Evolutionary conservation across 306 rosid species (phyloP).

Genomic region (Pyrus communis): DNA sequence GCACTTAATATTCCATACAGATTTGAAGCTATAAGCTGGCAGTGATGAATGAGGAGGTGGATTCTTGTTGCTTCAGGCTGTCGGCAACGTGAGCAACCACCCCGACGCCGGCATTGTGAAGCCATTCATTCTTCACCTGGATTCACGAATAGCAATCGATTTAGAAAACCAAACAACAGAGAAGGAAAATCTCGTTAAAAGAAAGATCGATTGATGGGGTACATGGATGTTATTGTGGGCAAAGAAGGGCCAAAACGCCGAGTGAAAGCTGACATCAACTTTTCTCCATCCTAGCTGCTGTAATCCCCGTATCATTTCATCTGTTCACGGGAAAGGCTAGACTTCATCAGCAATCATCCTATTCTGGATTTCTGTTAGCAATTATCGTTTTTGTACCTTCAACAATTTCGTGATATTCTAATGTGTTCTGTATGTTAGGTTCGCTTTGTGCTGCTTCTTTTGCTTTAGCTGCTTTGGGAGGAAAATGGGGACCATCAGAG

Average conservation of each 20-base stretch:
- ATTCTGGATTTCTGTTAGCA: conserved; percentile 6
- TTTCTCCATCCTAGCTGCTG: conserved; percentile 90
- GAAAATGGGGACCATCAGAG: conserved; percentile 70
- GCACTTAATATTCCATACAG: conserved; percentile 9
- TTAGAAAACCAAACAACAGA: conserved; percentile 1
- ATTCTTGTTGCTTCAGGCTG: conserved; percentile 70
- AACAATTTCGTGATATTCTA: conserved; percentile 79
- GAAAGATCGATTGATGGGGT: conserved; percentile 3
- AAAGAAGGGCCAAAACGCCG: conserved; percentile 82
- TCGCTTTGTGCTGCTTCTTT: conserved; percentile 84
- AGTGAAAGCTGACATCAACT: conserved; percentile 91
- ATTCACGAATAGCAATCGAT: conserved; percentile 11
- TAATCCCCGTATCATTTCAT: conserved; percentile 77
- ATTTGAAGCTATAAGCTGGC: conserved; percentile 52
- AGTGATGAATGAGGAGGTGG: conserved; percentile 36
- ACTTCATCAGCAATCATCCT: not conserved
- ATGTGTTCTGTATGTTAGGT: conserved; percentile 58
- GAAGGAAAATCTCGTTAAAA: not conserved
- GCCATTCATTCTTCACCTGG: conserved; percentile 92
- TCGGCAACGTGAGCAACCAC: conserved; percentile 91
- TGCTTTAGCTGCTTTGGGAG: conserved; percentile 74
- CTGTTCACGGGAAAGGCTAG: conserved; percentile 32
- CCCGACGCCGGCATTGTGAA: conserved; percentile 86
- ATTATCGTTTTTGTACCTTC: conserved; percentile 48
- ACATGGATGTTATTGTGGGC: conserved; percentile 99